These are phyloP conservation scores for Hericium coralloides DNA, from an alignment of 768 basidiomycete species.

Conservation along the genomic window DNA sequence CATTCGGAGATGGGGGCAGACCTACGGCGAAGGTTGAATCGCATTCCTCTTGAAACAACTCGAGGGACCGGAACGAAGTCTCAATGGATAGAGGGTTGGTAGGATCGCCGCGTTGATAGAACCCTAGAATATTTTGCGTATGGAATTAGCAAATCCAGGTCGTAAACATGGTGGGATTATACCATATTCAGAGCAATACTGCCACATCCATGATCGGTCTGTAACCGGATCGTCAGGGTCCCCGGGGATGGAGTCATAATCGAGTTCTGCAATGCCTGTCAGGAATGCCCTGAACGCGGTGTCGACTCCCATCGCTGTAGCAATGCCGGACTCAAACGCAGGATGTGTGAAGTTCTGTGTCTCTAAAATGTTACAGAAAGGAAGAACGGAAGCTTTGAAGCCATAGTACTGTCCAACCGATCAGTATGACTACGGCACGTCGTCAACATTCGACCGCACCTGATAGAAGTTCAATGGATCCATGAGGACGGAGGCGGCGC, in stretches of 20 bases:
- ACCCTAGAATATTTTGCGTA: slow-evolving; percentile 17
- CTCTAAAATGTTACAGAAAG: slow-evolving; percentile 41
- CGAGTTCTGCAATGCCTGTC: slow-evolving; percentile 32
- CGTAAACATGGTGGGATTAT: slow-evolving; percentile 4
- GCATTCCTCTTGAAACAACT: slow-evolving; percentile 37
- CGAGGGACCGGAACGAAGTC: slow-evolving; percentile 36
- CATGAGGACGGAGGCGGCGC: slow-evolving; percentile 38
- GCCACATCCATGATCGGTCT: slow-evolving; percentile 44
- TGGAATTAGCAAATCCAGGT: too few relatives aligned
- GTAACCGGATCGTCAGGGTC: slow-evolving; percentile 32
- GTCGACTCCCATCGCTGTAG: slow-evolving; percentile 25
- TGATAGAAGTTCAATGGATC: slow-evolving; percentile 41
- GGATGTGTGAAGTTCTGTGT: slow-evolving; percentile 31
- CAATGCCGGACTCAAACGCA: slow-evolving; percentile 31
- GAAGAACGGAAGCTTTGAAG: slow-evolving; percentile 32
- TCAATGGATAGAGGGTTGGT: slow-evolving; percentile 37
- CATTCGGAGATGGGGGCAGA: slow-evolving; percentile 32
- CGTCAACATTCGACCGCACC: slow-evolving; percentile 16
- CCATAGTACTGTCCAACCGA: slow-evolving; percentile 32
- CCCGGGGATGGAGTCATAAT: slow-evolving; percentile 36
- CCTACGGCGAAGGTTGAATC: slow-evolving; percentile 29
- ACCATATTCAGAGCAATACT: slow-evolving; percentile 47
- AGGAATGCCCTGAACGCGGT: slow-evolving; percentile 32
- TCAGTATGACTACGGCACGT: not conserved
- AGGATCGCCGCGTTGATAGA: slow-evolving; percentile 40